Evolutionary conservation across 805 yeast species (phyloP), one percentile per base, ranked within the genome.

Genomic region (Schwanniomyces yamadae): DNA sequence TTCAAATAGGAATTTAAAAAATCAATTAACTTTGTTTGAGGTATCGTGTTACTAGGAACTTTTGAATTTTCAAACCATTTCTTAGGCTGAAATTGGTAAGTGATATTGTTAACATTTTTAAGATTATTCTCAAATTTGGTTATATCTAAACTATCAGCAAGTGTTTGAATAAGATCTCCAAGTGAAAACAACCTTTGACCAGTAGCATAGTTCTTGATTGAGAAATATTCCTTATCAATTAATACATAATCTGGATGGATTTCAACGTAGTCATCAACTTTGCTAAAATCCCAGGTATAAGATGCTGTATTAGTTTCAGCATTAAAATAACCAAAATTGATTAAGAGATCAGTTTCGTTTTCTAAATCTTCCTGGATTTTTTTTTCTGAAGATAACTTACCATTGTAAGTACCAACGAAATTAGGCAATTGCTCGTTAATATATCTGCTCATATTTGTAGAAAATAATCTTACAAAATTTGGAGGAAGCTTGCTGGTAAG

Each of bases 321-420:
- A 40, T 63, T 55, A 15, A 76, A 71, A 33, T 80, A 75, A 6
- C 97, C 97, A 45, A 87, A 62, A 50, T 77, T 77, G 26, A 90
- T 46, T 12, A 89, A 68, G 31, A 84, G 64, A 55, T 91, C 97
- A 11, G 86, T 71, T 3, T 68, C 41, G 33, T 75, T 69, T 35
- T 62, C 66, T 25, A 60, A 40, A 25, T 50, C 40, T 6, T 48
- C 39, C 15, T 26, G 36, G 7, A 59, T 50, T 19, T 37, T 39
- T 3, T 41, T 23, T 9, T 48, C 34, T 0, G 61, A 36, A 73
- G 75, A 44, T 66, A 73, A 30, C 68, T 61, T 55, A 22, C 95
- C 96, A 44, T 72, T 77, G 55, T 83, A 90, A 23, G 76, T 78
- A 24, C 95, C 96, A 41, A 80, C 70, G 52, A 75, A 89, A 31